Base-by-base conservation (phyloP, 257 asterid genomes). In the Fraxinus quadrangulata region DNA sequence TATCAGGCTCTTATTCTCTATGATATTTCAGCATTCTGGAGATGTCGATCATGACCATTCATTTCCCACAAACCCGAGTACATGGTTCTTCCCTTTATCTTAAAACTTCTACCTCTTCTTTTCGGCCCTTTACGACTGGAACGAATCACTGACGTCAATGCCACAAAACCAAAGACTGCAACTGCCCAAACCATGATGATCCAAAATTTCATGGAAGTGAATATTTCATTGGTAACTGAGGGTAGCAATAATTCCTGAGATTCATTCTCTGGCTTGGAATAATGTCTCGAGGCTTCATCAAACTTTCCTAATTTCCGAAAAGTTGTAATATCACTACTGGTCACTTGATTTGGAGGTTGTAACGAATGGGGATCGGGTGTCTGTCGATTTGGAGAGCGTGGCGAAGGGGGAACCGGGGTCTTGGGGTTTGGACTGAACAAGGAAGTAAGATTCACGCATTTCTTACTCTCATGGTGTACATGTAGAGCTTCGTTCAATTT, bases 401-500 rank as follows among this genome's bases (percentile, higher is more conserved):
- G 67, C 19, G 81, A 65, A 72, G 84, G 83, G 33, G 84, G 78
- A 11, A 67, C 70, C 1, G 68, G 84, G 39, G 88, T 77, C 61
- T 76, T 80, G 72, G 14, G 80, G n/a, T 77, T 10, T 21, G 87
- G 79, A 9, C 79, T 34, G 71, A 89, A 11, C 70, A 83, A 71
- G 56, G 86, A 69, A 77, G 79, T 84, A 72, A 89, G 90, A 69
- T 84, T 89, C 2, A 87, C 81, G 76, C 98, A 93, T 40, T 86
- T 84, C 77, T 77, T 85, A 75, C 89, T 84, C 77, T 78, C 83
- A 33, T 96, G 90, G 80, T 96, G 88, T 75, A 72, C 75, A 37
- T 31, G 75, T 39, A 96, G 85, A 80, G 97, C 99, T 84, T 93
- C 89, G 68, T 96, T 93, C 83, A 96, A 78, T 33, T 90, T 73